Evolutionary conservation across 352 stramenopile species (phyloP), one percentile per base, ranked within the genome.

Genomic region (Phytophthora idaei): DNA sequence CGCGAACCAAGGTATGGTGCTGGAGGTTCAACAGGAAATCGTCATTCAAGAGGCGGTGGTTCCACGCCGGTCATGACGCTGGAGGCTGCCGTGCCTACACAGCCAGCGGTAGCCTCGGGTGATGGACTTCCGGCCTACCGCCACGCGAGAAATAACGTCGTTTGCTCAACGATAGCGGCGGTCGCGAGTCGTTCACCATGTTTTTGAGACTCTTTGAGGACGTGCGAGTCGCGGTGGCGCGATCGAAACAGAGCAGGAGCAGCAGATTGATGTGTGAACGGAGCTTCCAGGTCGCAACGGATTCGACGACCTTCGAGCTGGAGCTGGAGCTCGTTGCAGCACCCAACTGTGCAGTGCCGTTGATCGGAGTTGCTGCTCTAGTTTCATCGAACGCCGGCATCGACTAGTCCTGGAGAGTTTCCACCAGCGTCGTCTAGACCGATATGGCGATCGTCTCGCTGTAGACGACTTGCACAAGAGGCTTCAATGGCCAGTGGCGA

Each of bases 151-250:
- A 21, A 21, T 1, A 3, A 27, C 57, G 61, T 47, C 28, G 28
- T 21, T 7, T 59, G 29, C 8, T 17, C 29, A 28, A 54, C 27
- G 9, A 47, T 28, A 41, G 10, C 34, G 14, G 15, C 10, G 48
- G 15, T 61, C 28, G 28, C 25, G 21, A 52, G 21, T 41, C 27
- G 6, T 45, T 68, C n/a, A 12, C 45, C 28, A 44, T 56, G 34
- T 10, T 52, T 21, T 32, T 68, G n/a, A 61, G 44, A 42, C 46
- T 69, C 3, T 57, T 48, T 34, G 53, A 69, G 37, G 61, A 59
- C 17, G 29, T 58, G 3, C 41, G 31, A n/a, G 8, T 69, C 37
- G 21, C 54, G 17, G 53, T 69, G 34, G 52, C 37, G 1, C 29
- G 53, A 12, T 46, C 36, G 9, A 53, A 64, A 39, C 45, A 46